Conservation (phyloP, 805 yeast species). For the Wickerhamomyces rabaulensis region DNA sequence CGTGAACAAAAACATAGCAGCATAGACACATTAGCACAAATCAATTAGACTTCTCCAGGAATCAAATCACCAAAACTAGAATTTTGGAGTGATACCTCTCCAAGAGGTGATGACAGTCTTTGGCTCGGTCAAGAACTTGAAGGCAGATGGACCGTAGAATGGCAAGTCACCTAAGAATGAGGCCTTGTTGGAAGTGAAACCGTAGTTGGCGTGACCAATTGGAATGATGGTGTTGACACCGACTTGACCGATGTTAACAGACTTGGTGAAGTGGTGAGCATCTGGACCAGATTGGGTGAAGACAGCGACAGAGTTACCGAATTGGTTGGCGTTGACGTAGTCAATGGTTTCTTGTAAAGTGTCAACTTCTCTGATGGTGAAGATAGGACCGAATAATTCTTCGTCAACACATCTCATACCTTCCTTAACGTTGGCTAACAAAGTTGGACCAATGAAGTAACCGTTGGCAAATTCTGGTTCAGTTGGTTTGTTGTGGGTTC, state of each 20-base stretch:
- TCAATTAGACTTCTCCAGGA: too few relatives aligned
- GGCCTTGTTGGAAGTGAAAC: conserved; percentile 74
- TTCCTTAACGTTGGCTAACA: conserved; percentile 54
- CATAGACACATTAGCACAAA: too few relatives aligned
- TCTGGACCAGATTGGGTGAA: conserved; percentile 67
- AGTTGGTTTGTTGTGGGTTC: conserved; percentile 27
- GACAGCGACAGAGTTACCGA: conserved; percentile 71
- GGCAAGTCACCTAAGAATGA: conserved; percentile 78
- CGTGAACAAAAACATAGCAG: not conserved
- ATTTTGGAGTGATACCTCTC: conserved; percentile 32
- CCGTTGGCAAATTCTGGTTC: conserved; percentile 46
- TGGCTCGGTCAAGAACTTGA: conserved; percentile 68
- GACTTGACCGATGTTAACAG: conserved; percentile 69
- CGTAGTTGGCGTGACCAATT: conserved; percentile 77
- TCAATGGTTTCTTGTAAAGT: conserved; percentile 65
- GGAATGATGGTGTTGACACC: conserved; percentile 79
- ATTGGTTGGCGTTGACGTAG: conserved; percentile 48
- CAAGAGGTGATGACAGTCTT: conserved; percentile 72
- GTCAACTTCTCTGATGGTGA: conserved; percentile 54
- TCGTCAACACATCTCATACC: conserved; percentile 71
- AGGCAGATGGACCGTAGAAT: conserved; percentile 74
- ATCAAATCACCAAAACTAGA: not conserved
- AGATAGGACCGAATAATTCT: conserved; percentile 76
- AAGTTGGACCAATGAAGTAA: conserved; percentile 70
- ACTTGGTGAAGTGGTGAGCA: conserved; percentile 61